Base-by-base conservation (phyloP, 2,329 filamentous ascomycete species). In the Cladosporium sp. region DNA sequence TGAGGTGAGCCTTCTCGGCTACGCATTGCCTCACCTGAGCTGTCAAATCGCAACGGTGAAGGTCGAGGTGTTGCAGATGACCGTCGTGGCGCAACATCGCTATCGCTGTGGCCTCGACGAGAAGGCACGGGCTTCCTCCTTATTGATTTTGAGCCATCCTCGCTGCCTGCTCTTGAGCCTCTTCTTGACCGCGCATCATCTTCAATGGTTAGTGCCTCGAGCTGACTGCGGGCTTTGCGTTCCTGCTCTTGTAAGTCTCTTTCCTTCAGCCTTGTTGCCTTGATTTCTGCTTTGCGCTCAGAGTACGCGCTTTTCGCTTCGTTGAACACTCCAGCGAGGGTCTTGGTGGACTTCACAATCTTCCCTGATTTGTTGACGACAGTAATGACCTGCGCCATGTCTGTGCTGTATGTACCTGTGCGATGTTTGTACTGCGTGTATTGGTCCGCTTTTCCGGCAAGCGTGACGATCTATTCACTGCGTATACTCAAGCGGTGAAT, bases 351-450 rank as follows among this genome's bases (percentile, higher is more conserved):
- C 80, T 87, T 92, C 67, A 96, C 90, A 52, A 96, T 87, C 77
- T 96, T 95, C 69, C 91, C 91, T 59, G 90, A 94, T 74, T 85
- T 92, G 78, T 96, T 94, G 75, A 96, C 88, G 69, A 96, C 89
- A 65, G 90, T 92, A 66, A 96, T 86, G 51, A 90, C 93, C 75
- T 96, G 88, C 50, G 65, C 63, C n/a, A 63, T 56, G 54, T 14
- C 28, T 47, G 43, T 47, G 25, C 8, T 7, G 28, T 47, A 25
- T 17, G 5, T 47, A 28, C 7, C 43, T 47, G 22, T 30, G 43
- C 43, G 43, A 47, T 28, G 30, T 49, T 19, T 43, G 36, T 39
- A 30, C 17, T 43, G 39, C 30, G 47, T 25, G n/a, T 19, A 47
- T 38, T 56, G 30, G 25, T 43, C 47, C 42, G 42, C 54, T 56